Conservation (phyloP, 78 protist species). For the Pigoraptor vietnamica region DNA sequence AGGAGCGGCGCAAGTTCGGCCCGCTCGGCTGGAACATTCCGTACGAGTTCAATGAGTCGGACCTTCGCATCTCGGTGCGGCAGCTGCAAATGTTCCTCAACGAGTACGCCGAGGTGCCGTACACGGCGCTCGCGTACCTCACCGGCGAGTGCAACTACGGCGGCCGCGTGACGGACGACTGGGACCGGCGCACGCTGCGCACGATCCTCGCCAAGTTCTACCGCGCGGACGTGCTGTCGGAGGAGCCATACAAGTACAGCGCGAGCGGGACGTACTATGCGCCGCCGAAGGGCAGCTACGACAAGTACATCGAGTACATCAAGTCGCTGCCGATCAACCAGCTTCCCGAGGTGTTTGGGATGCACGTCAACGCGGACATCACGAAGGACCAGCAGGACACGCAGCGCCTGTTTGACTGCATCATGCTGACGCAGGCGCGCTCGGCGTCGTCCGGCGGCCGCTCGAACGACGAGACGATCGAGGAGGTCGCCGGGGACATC, state of each 20-base stretch:
- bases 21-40: slow-evolving; percentile 80
- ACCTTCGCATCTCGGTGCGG: slow-evolving; percentile 40
- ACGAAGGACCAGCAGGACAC: slow-evolving; percentile 56
- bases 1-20: slow-evolving; percentile 77
- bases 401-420: slow-evolving; percentile 8
- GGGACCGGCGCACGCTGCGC: slow-evolving; percentile 71
- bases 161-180: slow-evolving; percentile 90
- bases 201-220: slow-evolving; percentile 40
- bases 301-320: slow-evolving; percentile 6
- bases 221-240: slow-evolving; percentile 31
- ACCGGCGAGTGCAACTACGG: slow-evolving; percentile 87
- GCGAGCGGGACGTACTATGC: slow-evolving; percentile 34
- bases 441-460: not conserved
- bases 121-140: slow-evolving; percentile 47
- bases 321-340: slow-evolving; percentile 56
- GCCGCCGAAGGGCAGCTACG: not conserved
- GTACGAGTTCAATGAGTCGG: slow-evolving; percentile 71
- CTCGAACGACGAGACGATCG: slow-evolving; percentile 21
- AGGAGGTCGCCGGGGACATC: slow-evolving; percentile 26
- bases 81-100: slow-evolving; percentile 59
- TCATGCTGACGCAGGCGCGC: not conserved
- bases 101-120: slow-evolving; percentile 68
- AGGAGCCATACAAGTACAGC: slow-evolving; percentile 43
- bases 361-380: slow-evolving; percentile 87
- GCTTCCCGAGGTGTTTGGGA: slow-evolving; percentile 71